Base-by-base conservation (phyloP, 2,329 filamentous ascomycete species). In the Trichoderma koningiopsis region DNA sequence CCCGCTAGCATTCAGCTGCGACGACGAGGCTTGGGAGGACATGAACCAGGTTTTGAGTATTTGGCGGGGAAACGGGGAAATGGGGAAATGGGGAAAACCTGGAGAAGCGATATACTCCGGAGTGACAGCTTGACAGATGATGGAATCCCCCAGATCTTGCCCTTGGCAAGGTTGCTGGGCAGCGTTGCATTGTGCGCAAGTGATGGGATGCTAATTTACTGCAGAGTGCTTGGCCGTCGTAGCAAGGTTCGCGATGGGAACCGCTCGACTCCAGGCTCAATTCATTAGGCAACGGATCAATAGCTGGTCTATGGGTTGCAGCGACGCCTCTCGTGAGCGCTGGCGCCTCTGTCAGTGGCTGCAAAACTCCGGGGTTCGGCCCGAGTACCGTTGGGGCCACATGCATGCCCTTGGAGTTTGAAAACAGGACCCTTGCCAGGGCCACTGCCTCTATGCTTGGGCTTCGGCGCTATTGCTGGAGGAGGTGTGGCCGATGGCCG, bases 381-480 rank as follows among this genome's bases (percentile, higher is more conserved):
- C 65, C 65, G 65, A 68, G 65, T 58, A 68, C 57, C 65, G 49
- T 24, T 68, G 57, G 47, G n/a, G 57, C 65, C 57, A 56, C 65
- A 61, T 56, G 64, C 64, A 67, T 35, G 19, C 27, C 22, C 27
- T 22, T 56, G 49, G 52, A 65, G 52, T 35, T 57, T 65, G 62
- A 57, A 57, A 37, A 57, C 37, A 59, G 55, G 35, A n/a, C 57
- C 33, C 33, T 58, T 60, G 33, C 22, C 57, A 60, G 37, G 64
- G 63, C 63, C 1, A 11, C 55, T 59, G 49, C 47, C 40, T 56
- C 31, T n/a, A 43, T 58, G 29, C 22, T 69, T 69, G 59, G 67
- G 67, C 67, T 69, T 69, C 67, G 67, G 67, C 67, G 67, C 67
- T 69, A 69, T 69, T 53, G 40, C 16, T 43, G 67, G n/a, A 53